phyloP scores from a whole-genome alignment of 2,329 filamentous ascomycete genomes.

The Aspergillus fructus region DNA sequence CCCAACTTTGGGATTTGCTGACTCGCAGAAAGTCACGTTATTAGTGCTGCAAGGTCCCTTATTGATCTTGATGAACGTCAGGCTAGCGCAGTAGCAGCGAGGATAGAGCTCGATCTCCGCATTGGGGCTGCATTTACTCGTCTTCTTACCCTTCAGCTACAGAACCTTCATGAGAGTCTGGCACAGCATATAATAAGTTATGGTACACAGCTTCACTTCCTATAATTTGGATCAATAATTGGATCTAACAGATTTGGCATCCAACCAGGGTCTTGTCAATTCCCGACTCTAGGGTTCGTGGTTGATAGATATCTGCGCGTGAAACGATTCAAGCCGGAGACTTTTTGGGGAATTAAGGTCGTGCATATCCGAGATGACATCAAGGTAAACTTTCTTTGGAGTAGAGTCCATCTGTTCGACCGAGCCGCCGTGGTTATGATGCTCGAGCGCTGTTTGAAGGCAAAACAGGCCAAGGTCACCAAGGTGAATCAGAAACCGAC shows the following conservation, averaged over 20 bases:
- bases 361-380: slow-evolving; percentile 74
- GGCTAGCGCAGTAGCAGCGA: slow-evolving; percentile 80
- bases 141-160: slow-evolving; percentile 77
- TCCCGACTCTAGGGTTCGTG: slow-evolving; percentile 93
- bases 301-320: slow-evolving; percentile 95
- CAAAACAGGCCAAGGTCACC: slow-evolving; percentile 74
- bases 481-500: slow-evolving; percentile 90
- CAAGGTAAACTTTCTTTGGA: slow-evolving; percentile 82
- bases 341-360: slow-evolving; percentile 90
- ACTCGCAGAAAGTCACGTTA: slow-evolving; percentile 66
- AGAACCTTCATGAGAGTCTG: slow-evolving; percentile 67
- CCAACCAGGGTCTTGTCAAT: slow-evolving; percentile 80
- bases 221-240: too few relatives aligned
- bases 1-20: neutral
- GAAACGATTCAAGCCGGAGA: slow-evolving; percentile 86
- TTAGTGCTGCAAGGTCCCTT: slow-evolving; percentile 76
- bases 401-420: slow-evolving; percentile 80
- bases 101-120: slow-evolving; percentile 88
- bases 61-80: slow-evolving; percentile 79
- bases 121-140: slow-evolving; percentile 93
- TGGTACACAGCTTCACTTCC: slow-evolving; percentile 51
- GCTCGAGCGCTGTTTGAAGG: slow-evolving; percentile 78
- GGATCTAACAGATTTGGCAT: neutral
- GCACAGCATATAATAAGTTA: slow-evolving; percentile 73
- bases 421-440: slow-evolving; percentile 75